A percentile compares a stretch with the other conserved stretches of the same genome.
These are phyloP conservation scores for Sporothrix pallida DNA, from an alignment of 2,329 filamentous ascomycete species.

Conservation along the genomic window DNA sequence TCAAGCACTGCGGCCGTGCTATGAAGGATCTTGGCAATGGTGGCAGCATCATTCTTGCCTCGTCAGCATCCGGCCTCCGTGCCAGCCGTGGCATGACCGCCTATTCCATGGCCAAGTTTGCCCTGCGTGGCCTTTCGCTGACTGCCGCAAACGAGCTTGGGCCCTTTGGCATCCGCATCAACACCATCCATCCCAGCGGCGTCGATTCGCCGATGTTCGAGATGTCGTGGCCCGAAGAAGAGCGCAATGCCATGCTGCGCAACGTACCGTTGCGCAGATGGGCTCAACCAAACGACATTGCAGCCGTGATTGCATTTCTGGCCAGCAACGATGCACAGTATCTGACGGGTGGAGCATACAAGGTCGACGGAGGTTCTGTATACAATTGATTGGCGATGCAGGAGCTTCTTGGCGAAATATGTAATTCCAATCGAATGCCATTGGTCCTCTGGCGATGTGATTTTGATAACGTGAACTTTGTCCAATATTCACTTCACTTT, in stretches of 20 bases:
- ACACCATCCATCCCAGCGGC: constrained; percentile 24
- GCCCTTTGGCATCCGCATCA: background rate
- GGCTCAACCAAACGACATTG: constrained; percentile 17
- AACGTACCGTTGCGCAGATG: constrained; percentile 9
- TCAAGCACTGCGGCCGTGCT: constrained; percentile 7
- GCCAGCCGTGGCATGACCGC: constrained; percentile 1
- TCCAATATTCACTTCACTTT: too few species aligned
- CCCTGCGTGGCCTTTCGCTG: background rate
- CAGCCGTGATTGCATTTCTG: constrained; percentile 3
- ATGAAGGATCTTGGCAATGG: constrained; percentile 9
- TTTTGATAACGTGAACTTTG: too few species aligned
- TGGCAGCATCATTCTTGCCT: constrained; percentile 24
- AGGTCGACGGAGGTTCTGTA: constrained; percentile 20
- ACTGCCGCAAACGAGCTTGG: constrained; percentile 19
- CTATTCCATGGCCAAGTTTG: constrained; percentile 25
- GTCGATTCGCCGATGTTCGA: constrained; percentile 21
- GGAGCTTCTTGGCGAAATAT: too few species aligned
- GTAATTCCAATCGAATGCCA: too few species aligned
- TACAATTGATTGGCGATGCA: background rate
- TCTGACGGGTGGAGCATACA: constrained; percentile 18
- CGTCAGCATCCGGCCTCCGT: constrained; percentile 10
- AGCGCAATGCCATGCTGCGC: constrained; percentile 4
- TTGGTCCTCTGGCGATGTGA: too few species aligned
- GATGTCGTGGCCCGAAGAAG: constrained; percentile 20
- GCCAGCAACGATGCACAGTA: constrained; percentile 13